Evolutionary conservation across 345 rosid species (phyloP), one percentile per base, ranked within the genome.

Genomic region (Lepidium didymum): DNA sequence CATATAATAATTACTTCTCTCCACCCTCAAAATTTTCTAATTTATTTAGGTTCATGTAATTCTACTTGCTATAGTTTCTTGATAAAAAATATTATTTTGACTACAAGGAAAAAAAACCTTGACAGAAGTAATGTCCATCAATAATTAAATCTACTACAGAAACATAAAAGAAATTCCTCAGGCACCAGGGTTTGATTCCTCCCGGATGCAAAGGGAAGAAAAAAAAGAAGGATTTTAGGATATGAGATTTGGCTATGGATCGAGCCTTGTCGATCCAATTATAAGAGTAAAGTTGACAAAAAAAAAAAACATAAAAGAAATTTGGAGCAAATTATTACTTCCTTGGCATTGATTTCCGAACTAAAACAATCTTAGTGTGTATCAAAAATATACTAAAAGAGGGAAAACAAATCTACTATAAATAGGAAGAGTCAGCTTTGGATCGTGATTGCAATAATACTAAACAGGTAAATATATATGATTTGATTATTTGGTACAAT

Each of bases 361-460:
- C 8, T 56, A 36, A 56, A 43, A 10, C 8, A 4, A 59, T 56
- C 70, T 56, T 38, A 27, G 18, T 56, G 35, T 56, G n/a, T n/a
- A n/a, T 64, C 44, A 64, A 27, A 64, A 38, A 47, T 10, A 40
- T 64, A 49, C 61, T 49, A 56, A 64, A 29, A 73, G 61, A 57
- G 44, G 36, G 77, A 73, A 29, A 64, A 41, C 53, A 73, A 41
- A 64, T 49, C 54, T 56, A 57, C 71, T 64, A 56, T 64, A 56
- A 40, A 73, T 73, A 57, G 76, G 66, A 73, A 25, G 51, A 52
- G 66, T 46, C 18, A 72, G 37, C 42, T 72, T 49, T 72, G 43
- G 36, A 40, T 55, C 75, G 55, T 63, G 41, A 54, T 62, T 62
- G 27, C 55, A 42, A 35, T 15, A 23, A 21, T 18, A 60, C 7